Percentiles rank a stretch among this genome's conserved stretches.
phyloP scores from a whole-genome alignment of 2,329 filamentous ascomycete species.

The Pleochaeta shiraiana region DNA sequence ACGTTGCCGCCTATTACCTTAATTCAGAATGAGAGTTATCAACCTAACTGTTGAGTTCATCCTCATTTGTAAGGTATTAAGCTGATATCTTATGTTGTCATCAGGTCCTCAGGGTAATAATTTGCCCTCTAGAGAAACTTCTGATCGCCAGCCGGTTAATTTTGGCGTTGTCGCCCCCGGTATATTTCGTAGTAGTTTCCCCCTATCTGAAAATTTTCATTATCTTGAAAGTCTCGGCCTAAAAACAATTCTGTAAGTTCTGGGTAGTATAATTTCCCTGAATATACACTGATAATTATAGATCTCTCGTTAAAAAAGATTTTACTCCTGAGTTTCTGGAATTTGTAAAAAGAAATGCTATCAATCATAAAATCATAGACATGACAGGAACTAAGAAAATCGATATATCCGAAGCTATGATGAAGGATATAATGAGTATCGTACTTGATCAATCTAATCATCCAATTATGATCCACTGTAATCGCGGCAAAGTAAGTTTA shows the following conservation, averaged over 20 bases:
- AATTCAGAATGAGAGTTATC: too few species aligned
- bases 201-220: constrained; percentile 43
- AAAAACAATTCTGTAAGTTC: constrained; percentile 55
- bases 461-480: constrained; percentile 76
- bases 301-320: constrained; percentile 42
- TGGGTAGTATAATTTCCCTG: background rate
- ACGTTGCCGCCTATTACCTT: too few species aligned
- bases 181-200: constrained; percentile 67
- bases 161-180: constrained; percentile 55
- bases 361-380: constrained; percentile 51
- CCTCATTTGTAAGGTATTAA: too few species aligned
- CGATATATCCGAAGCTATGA: constrained; percentile 40
- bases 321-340: constrained; percentile 28
- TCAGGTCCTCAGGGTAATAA: too few species aligned
- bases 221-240: constrained; percentile 47
- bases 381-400: constrained; percentile 81
- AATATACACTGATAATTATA: constrained; percentile 15
- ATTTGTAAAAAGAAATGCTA: constrained; percentile 45
- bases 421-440: constrained; percentile 48
- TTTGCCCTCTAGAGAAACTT: too few species aligned
- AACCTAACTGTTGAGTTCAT: too few species aligned
- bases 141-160: constrained; percentile 33
- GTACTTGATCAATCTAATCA: constrained; percentile 53
- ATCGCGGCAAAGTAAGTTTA: constrained; percentile 53
- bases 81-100: too few species aligned